A percentile compares a stretch with the other conserved stretches of the same genome.
Conservation (phyloP, 805 yeast species). For the Cyberlindnera nakhonratchasimensis region DNA sequence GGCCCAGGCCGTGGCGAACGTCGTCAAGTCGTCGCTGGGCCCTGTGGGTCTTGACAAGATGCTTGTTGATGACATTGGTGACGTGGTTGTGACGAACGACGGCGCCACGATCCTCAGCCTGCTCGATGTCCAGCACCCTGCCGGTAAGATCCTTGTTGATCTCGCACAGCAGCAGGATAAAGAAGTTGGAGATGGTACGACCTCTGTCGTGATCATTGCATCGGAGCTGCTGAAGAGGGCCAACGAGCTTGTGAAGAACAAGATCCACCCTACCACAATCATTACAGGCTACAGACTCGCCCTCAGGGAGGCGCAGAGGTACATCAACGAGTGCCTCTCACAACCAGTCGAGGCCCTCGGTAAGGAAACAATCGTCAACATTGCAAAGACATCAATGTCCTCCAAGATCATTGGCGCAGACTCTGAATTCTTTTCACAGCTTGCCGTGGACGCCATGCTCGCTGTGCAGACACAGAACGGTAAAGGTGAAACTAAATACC, state of each 20-base stretch:
- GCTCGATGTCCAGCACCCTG: constrained; percentile 97
- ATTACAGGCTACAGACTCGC: constrained; percentile 96
- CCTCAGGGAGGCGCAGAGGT: constrained; percentile 79
- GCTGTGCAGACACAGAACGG: constrained; percentile 89
- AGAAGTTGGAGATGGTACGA: constrained; percentile 98
- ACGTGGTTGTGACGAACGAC: constrained; percentile 96
- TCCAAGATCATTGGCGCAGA: constrained; percentile 94
- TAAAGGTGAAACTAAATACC: constrained; percentile 87
- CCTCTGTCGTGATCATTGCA: constrained; percentile 95
- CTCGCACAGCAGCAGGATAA: constrained; percentile 98
- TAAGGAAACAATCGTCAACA: constrained; percentile 79
- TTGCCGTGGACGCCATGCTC: constrained; percentile 93
- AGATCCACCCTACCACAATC: constrained; percentile 96
- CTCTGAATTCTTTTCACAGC: constrained; percentile 79
- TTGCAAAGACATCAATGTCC: constrained; percentile 97
- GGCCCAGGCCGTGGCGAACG: constrained; percentile 97
- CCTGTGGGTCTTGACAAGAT: constrained; percentile 98
- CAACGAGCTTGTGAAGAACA: constrained; percentile 86
- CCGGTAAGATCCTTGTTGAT: constrained; percentile 95
- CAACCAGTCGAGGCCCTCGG: constrained; percentile 70
- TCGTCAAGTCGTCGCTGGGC: constrained; percentile 93
- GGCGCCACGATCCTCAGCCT: constrained; percentile 94
- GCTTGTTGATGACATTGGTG: constrained; percentile 98
- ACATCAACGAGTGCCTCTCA: constrained; percentile 80
- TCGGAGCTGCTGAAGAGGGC: constrained; percentile 90